These are phyloP conservation scores for Codiaeum variegatum DNA, from an alignment of 441 rosid species.

Conservation along the genomic window DNA sequence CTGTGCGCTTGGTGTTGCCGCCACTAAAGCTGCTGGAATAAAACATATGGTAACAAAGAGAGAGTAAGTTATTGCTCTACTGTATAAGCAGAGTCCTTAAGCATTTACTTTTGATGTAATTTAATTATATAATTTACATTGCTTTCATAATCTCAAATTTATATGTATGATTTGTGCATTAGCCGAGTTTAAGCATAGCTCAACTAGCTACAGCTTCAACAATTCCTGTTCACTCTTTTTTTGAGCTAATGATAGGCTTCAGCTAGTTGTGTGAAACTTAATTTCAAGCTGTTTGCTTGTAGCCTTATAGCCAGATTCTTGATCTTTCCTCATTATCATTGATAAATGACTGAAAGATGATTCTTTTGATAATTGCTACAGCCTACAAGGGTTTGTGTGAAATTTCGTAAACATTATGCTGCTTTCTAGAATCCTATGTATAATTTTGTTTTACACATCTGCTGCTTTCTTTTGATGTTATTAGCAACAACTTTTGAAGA, in stretches of 20 bases:
- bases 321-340: too few relatives aligned
- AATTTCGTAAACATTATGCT: neutral
- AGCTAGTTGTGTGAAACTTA: neutral
- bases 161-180: neutral
- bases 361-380: neutral
- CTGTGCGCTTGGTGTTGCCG: conserved; percentile 85
- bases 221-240: neutral
- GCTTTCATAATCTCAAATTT: neutral
- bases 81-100: neutral
- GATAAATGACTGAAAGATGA: neutral
- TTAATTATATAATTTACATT: neutral
- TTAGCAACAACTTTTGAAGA: neutral
- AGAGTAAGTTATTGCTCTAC: conserved; percentile 41
- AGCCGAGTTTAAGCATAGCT: neutral
- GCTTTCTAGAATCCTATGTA: neutral
- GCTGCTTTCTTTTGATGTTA: neutral
- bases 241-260: conserved; percentile 1
- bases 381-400: neutral
- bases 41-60: conserved; percentile 91
- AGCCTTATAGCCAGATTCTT: neutral
- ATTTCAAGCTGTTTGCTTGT: neutral
- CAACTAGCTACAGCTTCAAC: conserved; percentile 1
- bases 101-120: neutral
- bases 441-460: neutral
- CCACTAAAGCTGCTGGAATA: conserved; percentile 97